These are phyloP conservation scores for Fusarium sp. DNA, from an alignment of 2,329 filamentous ascomycete genomes.

Conservation along the genomic window DNA sequence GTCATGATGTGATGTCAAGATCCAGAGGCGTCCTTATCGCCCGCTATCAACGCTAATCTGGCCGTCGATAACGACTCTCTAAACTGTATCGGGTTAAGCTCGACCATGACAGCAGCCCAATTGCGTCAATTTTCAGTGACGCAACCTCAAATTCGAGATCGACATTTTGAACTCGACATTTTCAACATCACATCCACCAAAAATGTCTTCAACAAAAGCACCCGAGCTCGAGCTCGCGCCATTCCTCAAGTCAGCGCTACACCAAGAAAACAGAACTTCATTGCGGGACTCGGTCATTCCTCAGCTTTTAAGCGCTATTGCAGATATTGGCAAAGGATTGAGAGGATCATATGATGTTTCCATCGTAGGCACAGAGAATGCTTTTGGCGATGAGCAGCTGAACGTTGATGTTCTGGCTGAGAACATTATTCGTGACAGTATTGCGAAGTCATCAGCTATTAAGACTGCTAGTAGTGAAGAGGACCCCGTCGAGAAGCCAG, in stretches of 20 bases:
- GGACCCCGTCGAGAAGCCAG: constrained; percentile 61
- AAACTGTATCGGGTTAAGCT: constrained; percentile 2
- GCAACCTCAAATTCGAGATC: neutral
- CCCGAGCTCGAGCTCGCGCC: constrained; percentile 1
- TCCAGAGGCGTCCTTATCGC: neutral
- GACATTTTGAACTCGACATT: neutral
- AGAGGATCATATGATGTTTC: constrained; percentile 57
- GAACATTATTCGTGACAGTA: constrained; percentile 55
- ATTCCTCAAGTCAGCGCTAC: constrained; percentile 35
- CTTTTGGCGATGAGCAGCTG: constrained; percentile 68
- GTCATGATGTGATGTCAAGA: constrained; percentile 14
- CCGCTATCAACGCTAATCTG: constrained; percentile 14
- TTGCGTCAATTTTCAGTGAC: constrained; percentile 35
- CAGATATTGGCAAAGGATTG: constrained; percentile 56
- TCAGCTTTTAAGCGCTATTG: constrained; percentile 56
- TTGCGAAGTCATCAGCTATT: constrained; percentile 57
- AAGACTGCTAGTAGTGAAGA: constrained; percentile 68
- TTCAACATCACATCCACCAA: neutral
- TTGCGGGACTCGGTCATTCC: constrained; percentile 60
- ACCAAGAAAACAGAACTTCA: constrained; percentile 36
- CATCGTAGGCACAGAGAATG: constrained; percentile 61
- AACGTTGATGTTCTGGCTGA: constrained; percentile 67
- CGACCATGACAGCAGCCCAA: neutral
- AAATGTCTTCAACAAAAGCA: constrained; percentile 14
- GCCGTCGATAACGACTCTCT: neutral